These are phyloP conservation scores for Fagus crenata DNA, from an alignment of 306 rosid genomes.

Conservation along the genomic window DNA sequence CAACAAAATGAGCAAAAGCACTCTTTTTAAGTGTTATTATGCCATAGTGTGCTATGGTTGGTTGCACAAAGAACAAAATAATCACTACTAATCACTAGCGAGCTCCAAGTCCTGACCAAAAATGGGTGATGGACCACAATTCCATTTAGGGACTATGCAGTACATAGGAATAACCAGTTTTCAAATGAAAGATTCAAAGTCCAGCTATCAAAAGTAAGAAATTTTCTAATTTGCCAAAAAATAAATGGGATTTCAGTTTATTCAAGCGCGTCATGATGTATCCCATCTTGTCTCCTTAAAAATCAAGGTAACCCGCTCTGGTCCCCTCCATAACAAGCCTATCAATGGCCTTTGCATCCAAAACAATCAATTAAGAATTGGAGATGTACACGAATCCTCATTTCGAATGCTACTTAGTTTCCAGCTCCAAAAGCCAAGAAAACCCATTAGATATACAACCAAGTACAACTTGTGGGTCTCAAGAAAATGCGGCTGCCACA, in stretches of 20 bases:
- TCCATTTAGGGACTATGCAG: slow-evolving; percentile 7
- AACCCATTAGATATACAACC: background rate
- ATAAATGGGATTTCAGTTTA: background rate
- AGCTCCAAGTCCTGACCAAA: slow-evolving; percentile 4
- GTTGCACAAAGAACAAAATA: background rate
- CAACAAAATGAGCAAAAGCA: slow-evolving; percentile 3
- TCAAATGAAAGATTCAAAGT: slow-evolving; percentile 11
- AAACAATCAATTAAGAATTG: background rate
- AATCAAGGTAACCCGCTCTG: slow-evolving; percentile 33
- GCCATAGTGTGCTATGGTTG: background rate
- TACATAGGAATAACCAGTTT: background rate
- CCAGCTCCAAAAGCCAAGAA: background rate
- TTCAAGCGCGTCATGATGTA: slow-evolving; percentile 22
- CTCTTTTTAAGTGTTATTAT: background rate
- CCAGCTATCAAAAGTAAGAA: slow-evolving; percentile 3
- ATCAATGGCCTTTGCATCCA: slow-evolving; percentile 30
- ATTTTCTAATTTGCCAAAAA: slow-evolving; percentile 8
- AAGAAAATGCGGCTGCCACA: slow-evolving; percentile 48
- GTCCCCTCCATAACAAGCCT: slow-evolving; percentile 50
- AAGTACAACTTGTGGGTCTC: slow-evolving; percentile 45
- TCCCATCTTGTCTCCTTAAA: slow-evolving; percentile 28
- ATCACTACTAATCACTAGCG: background rate
- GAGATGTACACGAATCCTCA: background rate
- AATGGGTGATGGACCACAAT: slow-evolving; percentile 23
- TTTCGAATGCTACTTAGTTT: background rate